Evolutionary conservation across 1,284 basidiomycete species (phyloP).

Genomic region (Cystobasidium slooffiae): DNA sequence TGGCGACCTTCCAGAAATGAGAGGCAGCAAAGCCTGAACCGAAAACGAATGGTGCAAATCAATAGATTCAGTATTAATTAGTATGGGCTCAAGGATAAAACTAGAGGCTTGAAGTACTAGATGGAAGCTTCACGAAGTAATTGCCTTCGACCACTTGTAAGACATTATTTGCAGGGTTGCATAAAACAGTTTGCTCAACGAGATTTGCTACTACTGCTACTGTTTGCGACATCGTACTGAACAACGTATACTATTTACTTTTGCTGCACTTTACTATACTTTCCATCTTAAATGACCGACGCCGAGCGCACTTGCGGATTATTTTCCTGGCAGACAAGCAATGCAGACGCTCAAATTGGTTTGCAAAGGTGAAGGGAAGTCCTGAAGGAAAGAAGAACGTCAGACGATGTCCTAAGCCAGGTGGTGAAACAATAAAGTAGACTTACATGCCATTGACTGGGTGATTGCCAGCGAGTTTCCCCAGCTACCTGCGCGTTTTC

Average conservation of each 20-base stretch:
- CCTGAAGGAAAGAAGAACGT: background rate
- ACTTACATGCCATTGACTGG: slow-evolving; percentile 20
- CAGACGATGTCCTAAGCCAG: background rate
- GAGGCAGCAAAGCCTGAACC: too few relatives aligned
- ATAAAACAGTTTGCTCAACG: too few relatives aligned
- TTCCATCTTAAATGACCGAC: too few relatives aligned
- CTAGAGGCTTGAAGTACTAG: background rate
- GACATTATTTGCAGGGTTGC: too few relatives aligned
- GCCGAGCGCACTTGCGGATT: too few relatives aligned
- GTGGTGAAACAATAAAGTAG: background rate
- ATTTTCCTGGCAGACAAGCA: too few relatives aligned
- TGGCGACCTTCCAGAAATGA: slow-evolving; percentile 52
- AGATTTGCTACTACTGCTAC: slow-evolving; percentile 4
- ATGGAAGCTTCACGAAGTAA: background rate
- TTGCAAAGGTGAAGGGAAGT: background rate
- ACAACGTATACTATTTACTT: background rate
- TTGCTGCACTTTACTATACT: background rate
- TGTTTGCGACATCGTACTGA: background rate
- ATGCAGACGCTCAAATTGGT: too few relatives aligned
- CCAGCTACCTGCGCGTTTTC: slow-evolving; percentile 37
- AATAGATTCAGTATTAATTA: too few relatives aligned
- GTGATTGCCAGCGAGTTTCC: background rate
- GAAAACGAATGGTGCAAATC: too few relatives aligned
- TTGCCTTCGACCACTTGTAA: background rate
- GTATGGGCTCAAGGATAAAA: background rate